Evolutionary conservation across 2,329 filamentous ascomycete species (phyloP).

Genomic region (Leptographium procerum): DNA sequence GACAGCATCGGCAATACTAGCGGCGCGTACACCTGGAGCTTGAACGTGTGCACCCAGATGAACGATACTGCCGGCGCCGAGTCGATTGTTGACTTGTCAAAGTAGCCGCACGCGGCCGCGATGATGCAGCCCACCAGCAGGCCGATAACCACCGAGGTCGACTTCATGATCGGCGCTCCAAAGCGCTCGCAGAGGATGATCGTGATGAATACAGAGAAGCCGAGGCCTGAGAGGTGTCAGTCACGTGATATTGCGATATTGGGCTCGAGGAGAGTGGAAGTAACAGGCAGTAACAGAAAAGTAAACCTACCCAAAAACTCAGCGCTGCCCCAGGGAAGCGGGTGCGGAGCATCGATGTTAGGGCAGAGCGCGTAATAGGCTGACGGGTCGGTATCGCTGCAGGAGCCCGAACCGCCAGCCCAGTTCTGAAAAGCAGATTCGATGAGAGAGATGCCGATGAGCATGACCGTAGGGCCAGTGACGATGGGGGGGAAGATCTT

Average conservation of each 20-base stretch:
- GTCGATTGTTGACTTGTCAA: constrained; percentile 61
- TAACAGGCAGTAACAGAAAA: neutral
- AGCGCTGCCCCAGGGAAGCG: constrained; percentile 66
- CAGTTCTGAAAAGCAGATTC: constrained; percentile 63
- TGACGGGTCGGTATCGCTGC: constrained; percentile 34
- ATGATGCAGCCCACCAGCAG: constrained; percentile 68
- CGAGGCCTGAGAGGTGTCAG: constrained; percentile 1
- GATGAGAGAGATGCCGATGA: constrained; percentile 66
- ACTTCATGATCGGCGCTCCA: constrained; percentile 76
- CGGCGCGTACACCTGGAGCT: constrained; percentile 58
- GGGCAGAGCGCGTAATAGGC: constrained; percentile 56
- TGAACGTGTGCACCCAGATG: constrained; percentile 71
- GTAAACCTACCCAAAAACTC: constrained; percentile 52
- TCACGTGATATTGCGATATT: neutral
- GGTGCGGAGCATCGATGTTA: constrained; percentile 53
- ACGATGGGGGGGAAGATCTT: constrained; percentile 65
- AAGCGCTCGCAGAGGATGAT: constrained; percentile 75
- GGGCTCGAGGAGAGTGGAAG: too few species aligned
- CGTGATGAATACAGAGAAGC: constrained; percentile 56
- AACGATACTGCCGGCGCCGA: constrained; percentile 61
- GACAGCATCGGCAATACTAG: constrained; percentile 61
- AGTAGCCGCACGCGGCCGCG: constrained; percentile 67
- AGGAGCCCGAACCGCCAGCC: constrained; percentile 61
- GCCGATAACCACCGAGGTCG: constrained; percentile 63
- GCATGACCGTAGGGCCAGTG: constrained; percentile 34